phyloP scores from a whole-genome alignment of 805 yeast genomes.

The Candida maesae region DNA sequence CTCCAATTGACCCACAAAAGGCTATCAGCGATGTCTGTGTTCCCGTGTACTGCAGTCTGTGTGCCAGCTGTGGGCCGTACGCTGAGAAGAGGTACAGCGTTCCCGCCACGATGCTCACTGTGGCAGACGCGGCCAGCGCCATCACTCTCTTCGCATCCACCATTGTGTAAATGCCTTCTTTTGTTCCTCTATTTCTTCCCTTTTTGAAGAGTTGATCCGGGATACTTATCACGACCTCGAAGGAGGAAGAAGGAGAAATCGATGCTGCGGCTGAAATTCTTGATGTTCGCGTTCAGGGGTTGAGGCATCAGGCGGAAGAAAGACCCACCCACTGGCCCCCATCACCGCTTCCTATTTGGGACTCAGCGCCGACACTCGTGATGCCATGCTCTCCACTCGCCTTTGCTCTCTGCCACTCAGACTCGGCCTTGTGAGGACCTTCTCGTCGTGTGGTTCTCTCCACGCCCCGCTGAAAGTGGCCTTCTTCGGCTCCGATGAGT shows the following conservation, averaged over 20 bases:
- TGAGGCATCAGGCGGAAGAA: neutral
- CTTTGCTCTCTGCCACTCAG: neutral
- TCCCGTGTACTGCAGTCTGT: slow-evolving; percentile 52
- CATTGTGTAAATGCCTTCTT: no score
- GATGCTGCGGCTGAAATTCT: neutral
- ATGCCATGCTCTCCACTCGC: no score
- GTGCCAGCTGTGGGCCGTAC: slow-evolving; percentile 73
- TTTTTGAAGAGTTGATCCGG: no score
- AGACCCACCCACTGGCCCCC: no score
- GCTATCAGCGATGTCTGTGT: slow-evolving; percentile 63
- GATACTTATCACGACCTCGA: no score
- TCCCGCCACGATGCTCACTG: slow-evolving; percentile 58
- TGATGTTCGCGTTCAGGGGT: neutral
- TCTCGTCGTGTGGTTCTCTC: neutral
- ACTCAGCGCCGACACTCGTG: neutral
- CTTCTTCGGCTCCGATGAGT: slow-evolving; percentile 75
- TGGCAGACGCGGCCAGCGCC: slow-evolving; percentile 19
- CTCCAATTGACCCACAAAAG: slow-evolving; percentile 63
- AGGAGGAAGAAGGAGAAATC: no score
- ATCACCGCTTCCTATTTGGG: neutral
- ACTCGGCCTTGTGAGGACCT: neutral
- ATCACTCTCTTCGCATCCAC: slow-evolving; percentile 10
- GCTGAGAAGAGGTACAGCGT: slow-evolving; percentile 74
- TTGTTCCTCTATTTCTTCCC: no score
- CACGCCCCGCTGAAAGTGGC: slow-evolving; percentile 39